Evolutionary conservation across 306 rosid genomes (phyloP).

Genomic region (Fragaria iinumae): DNA sequence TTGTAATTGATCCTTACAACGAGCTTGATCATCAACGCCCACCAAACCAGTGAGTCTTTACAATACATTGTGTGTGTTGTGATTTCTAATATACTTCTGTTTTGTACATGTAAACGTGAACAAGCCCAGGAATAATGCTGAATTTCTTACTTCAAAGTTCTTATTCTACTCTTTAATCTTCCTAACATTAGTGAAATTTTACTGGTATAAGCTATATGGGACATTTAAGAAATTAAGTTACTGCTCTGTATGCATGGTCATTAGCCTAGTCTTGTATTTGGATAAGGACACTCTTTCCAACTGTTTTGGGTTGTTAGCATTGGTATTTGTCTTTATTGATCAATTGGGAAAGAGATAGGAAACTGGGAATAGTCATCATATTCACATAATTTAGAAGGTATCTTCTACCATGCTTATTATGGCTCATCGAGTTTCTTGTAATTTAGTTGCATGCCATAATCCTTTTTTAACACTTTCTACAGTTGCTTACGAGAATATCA

Average conservation of each 20-base stretch:
- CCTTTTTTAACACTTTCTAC: neutral
- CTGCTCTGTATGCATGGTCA: neutral
- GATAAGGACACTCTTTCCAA: neutral
- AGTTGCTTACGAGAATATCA: neutral
- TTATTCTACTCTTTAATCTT: neutral
- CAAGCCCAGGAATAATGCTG: neutral
- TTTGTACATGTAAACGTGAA: neutral
- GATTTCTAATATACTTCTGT: neutral
- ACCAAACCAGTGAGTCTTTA: conserved; percentile 67
- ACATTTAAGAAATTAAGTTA: neutral
- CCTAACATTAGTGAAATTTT: neutral
- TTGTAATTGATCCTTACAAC: conserved; percentile 96
- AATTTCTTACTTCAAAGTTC: neutral
- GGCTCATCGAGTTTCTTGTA: neutral
- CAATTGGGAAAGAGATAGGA: neutral
- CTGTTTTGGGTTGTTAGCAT: neutral
- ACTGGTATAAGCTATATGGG: neutral
- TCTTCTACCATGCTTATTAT: neutral
- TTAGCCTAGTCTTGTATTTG: neutral
- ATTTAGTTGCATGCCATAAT: neutral
- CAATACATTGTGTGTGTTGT: neutral
- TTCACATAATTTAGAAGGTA: neutral
- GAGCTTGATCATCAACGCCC: conserved; percentile 98
- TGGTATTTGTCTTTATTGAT: neutral
- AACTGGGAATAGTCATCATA: neutral